Evolutionary conservation across 2,329 filamentous ascomycete species (phyloP).

Genomic region (Diatrype stigma): DNA sequence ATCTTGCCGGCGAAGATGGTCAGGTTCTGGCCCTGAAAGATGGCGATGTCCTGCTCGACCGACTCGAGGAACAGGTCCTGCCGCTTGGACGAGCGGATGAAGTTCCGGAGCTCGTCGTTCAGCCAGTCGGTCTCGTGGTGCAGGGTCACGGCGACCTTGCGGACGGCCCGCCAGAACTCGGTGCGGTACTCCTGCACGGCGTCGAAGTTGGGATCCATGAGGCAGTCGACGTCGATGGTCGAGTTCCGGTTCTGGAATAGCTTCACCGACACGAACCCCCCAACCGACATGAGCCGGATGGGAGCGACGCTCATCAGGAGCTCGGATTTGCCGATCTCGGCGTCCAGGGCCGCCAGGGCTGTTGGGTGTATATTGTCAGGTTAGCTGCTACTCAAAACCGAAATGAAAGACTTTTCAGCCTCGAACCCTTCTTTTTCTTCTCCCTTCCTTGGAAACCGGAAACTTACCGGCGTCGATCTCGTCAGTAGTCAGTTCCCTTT

Average conservation of each 20-base stretch:
- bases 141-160: conserved; percentile 5
- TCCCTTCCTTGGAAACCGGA: background rate
- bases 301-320: conserved; percentile 24
- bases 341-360: conserved; percentile 18
- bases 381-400: no score
- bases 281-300: conserved; percentile 21
- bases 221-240: conserved; percentile 20
- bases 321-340: conserved; percentile 17
- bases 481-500: background rate
- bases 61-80: conserved; percentile 18
- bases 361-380: no score
- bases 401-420: no score
- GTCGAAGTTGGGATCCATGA: conserved; percentile 23
- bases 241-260: conserved; percentile 16
- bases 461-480: background rate
- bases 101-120: conserved; percentile 18
- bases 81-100: conserved; percentile 13
- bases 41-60: conserved; percentile 15
- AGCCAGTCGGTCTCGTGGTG: conserved; percentile 15
- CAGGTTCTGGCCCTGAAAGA: conserved; percentile 19
- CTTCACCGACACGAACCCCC: conserved; percentile 19
- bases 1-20: conserved; percentile 19
- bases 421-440: background rate
- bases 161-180: conserved; percentile 13
- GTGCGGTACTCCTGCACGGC: conserved; percentile 14